Evolutionary conservation across 2,329 filamentous ascomycete genomes (phyloP).

Genomic region (Claviceps pazoutovae): DNA sequence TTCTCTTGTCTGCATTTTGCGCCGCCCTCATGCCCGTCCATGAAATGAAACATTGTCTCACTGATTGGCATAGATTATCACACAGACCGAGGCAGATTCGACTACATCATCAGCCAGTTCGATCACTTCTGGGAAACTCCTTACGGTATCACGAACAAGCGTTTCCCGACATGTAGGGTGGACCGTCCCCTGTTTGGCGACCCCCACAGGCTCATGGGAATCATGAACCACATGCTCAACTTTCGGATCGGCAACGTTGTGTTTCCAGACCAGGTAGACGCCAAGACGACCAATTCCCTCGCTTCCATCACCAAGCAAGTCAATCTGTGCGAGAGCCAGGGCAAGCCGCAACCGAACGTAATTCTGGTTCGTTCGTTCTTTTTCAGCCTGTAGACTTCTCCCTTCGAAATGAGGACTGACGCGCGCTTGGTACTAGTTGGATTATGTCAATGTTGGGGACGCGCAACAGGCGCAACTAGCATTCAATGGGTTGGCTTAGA

Average conservation of each 20-base stretch:
- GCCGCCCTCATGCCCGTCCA: background rate
- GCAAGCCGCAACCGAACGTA: slow-evolving; percentile 15
- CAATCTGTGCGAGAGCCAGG: slow-evolving; percentile 14
- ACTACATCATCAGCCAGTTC: slow-evolving; percentile 52
- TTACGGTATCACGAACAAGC: slow-evolving; percentile 46
- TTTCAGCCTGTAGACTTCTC: background rate
- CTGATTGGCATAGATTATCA: slow-evolving; percentile 40
- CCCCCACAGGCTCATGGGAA: slow-evolving; percentile 27
- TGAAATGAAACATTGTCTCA: background rate
- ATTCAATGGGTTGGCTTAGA: slow-evolving; percentile 22
- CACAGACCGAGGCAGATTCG: slow-evolving; percentile 32
- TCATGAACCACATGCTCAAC: slow-evolving; percentile 27
- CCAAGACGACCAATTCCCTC: slow-evolving; percentile 22
- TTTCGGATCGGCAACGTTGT: slow-evolving; percentile 18
- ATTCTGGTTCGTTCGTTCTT: slow-evolving; percentile 17
- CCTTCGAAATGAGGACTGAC: slow-evolving; percentile 8
- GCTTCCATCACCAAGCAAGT: slow-evolving; percentile 17
- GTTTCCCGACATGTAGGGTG: slow-evolving; percentile 50
- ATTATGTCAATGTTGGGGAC: slow-evolving; percentile 28
- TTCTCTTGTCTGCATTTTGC: background rate
- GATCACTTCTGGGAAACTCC: slow-evolving; percentile 58
- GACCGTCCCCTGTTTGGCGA: slow-evolving; percentile 40
- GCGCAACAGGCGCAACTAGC: slow-evolving; percentile 22
- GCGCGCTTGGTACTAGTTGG: slow-evolving; percentile 19
- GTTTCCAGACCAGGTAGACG: slow-evolving; percentile 19